Evolutionary conservation across 116 monocot species (phyloP), one percentile per base, ranked within the genome.

Genomic region (Thalassia testudinum): DNA sequence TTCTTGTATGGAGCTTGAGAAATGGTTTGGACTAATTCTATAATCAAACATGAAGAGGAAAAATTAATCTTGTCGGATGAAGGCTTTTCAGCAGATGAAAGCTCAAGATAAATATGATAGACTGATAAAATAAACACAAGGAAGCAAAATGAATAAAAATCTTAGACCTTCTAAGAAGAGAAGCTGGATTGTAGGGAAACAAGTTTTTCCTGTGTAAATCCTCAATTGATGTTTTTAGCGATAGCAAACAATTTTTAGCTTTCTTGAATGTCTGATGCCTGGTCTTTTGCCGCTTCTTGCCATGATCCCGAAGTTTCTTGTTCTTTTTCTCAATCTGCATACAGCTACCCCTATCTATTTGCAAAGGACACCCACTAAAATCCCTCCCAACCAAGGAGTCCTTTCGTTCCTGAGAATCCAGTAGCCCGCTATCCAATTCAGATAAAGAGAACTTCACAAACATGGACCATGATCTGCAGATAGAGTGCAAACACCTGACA

Each of bases 81-180:
- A 5, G 3, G 10, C 10, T 34, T 34, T 34, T 3, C 30, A 34
- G 10, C 30, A 34, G 10, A n/a, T n/a, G 6, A 34, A 34, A 34
- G 10, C 30, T 34, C 10, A 34, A 34, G 10, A 3, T 10, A 34
- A 34, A 34, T 5, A 34, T 34, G 10, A 5, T 10, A 34, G 6
- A 34, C 6, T 34, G 3, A 3, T 34, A 10, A 34, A 34, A 34
- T 3, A 34, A 34, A 10, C 30, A 34, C 3, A 37, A 21, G 16
- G 16, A 19, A 56, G 12, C n/a, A 7, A 14, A 60, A 12, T 26
- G 13, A 30, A 60, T 7, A 19, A 30, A 14, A 60, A 22, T 43
- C 7, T 64, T 34, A 59, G 23, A 86, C 92, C 92, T 86, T 72
- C 49, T 79, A 43, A 92, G 74, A 63, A 92, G 86, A 27, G 82